phyloP scores from a whole-genome alignment of 345 rosid genomes.

The Citrus mangshanensis region DNA sequence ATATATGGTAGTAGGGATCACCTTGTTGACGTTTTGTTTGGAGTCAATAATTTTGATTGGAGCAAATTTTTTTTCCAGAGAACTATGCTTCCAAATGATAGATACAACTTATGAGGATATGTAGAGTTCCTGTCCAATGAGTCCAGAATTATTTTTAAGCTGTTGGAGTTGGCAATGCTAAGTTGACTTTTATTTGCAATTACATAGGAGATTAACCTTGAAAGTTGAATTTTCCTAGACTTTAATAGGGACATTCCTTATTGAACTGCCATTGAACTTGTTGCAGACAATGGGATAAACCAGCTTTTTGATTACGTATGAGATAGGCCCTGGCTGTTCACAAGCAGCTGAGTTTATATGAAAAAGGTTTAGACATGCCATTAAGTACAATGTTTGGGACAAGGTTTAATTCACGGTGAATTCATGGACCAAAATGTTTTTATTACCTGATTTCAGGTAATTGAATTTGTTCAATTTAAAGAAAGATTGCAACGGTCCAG shows the following conservation, averaged over 20 bases:
- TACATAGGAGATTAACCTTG: not conserved
- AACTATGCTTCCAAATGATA: not conserved
- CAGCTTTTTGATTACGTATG: not conserved
- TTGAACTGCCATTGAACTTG: not conserved
- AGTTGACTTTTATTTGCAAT: not conserved
- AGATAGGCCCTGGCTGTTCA: not conserved
- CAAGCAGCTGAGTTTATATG: not conserved
- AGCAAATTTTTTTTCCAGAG: not conserved
- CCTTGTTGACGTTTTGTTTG: not conserved
- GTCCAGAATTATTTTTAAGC: not conserved
- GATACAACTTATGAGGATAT: not conserved
- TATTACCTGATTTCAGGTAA: conserved; percentile 54
- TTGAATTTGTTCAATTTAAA: conserved; percentile 95
- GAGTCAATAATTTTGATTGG: not conserved
- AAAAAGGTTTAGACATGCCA: not conserved
- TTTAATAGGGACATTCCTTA: not conserved
- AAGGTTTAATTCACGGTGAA: not conserved
- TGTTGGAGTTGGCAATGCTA: not conserved
- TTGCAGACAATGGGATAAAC: not conserved
- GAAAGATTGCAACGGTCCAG: conserved; percentile 74
- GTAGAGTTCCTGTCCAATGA: not conserved
- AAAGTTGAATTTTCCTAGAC: not conserved
- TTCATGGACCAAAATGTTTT: conserved; percentile 5
- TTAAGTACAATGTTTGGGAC: not conserved
- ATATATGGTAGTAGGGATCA: not conserved